These are phyloP conservation scores for Trametes sp. DNA, from an alignment of 1,284 basidiomycete genomes.

Conservation along the genomic window DNA sequence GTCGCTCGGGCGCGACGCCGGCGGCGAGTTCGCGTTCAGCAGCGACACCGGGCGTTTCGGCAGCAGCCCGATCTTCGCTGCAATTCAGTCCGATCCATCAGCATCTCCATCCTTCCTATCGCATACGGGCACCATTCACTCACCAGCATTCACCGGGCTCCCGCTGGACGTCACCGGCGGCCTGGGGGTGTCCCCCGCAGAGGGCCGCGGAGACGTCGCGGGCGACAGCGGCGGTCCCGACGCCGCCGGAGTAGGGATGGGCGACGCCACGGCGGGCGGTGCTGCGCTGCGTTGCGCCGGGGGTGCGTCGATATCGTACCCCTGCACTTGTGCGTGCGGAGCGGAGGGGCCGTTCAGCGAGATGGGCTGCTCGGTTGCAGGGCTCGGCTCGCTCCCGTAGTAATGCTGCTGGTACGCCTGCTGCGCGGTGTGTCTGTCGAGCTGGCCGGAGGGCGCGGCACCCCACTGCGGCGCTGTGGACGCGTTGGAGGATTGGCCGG, in stretches of 20 bases:
- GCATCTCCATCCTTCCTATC: neutral
- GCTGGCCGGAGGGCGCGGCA: slow-evolving; percentile 22
- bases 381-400: slow-evolving; percentile 24
- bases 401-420: slow-evolving; percentile 34
- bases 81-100: neutral
- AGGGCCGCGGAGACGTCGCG: slow-evolving; percentile 32
- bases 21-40: slow-evolving; percentile 49
- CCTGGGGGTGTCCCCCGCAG: slow-evolving; percentile 35
- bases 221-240: slow-evolving; percentile 13
- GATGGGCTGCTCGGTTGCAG: slow-evolving; percentile 17
- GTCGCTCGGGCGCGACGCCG: slow-evolving; percentile 41
- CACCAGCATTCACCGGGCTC: slow-evolving; percentile 44
- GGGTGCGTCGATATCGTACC: slow-evolving; percentile 31
- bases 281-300: neutral
- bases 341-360: slow-evolving; percentile 15
- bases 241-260: slow-evolving; percentile 11
- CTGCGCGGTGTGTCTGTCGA: slow-evolving; percentile 36
- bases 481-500: slow-evolving; percentile 20
- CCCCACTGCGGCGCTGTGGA: slow-evolving; percentile 32
- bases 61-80: slow-evolving; percentile 72
- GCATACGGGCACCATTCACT: slow-evolving; percentile 3
- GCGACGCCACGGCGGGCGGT: neutral
- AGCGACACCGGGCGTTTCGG: slow-evolving; percentile 79
- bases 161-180: slow-evolving; percentile 40
- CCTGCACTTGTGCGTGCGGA: slow-evolving; percentile 20